Base-by-base conservation (phyloP, 129 eudicot species). In the Sambucus nigra region DNA sequence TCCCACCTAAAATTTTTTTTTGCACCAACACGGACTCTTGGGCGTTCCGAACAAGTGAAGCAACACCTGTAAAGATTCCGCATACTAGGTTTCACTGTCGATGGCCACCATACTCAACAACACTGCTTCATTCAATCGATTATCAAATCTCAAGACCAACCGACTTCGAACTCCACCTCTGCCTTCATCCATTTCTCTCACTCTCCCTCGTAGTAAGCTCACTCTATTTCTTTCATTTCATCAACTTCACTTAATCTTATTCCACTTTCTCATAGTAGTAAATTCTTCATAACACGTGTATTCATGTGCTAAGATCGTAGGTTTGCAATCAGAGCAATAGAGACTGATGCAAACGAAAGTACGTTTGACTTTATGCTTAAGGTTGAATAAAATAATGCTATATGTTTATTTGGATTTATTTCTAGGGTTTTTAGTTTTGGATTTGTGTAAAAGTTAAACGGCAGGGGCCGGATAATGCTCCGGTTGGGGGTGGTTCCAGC, bases 271-370 rank as follows among this genome's bases (percentile, higher is more conserved):
- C n/a, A n/a, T n/a, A n/a, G n/a, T n/a, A n/a, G n/a, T n/a, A n/a
- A n/a, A n/a, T n/a, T n/a, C n/a, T 29, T 8, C 4, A 8, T 29
- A 8, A 29, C 8, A 29, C 35, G 35, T 7, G 46, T 40, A 40
- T 57, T 2, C 32, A 25, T 35, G 31, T 56, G 18, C 47, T 5
- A 40, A 88, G 94, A 82, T 22, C 61, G 78, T 63, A 71, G 81
- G 39, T 47, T 77, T 31, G 71, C 69, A 5, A 70, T 88, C 61
- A 84, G 77, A 70, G 97, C 97, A 46, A 61, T 93, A 19, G 97
- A 84, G 79, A 89, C 86, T 38, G 97, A 89, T 68, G 78, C 84
- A 49, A 70, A 84, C 47, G 78, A 88, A 80, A 83, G 94, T 87
- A 60, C 40, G 57, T 25, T 53, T 31, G 40, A 19, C 5, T 39